Percentiles rank a stretch among this genome's conserved stretches.
phyloP scores from a whole-genome alignment of 2,329 filamentous ascomycete species.

The Dissoconium aciculare region DNA sequence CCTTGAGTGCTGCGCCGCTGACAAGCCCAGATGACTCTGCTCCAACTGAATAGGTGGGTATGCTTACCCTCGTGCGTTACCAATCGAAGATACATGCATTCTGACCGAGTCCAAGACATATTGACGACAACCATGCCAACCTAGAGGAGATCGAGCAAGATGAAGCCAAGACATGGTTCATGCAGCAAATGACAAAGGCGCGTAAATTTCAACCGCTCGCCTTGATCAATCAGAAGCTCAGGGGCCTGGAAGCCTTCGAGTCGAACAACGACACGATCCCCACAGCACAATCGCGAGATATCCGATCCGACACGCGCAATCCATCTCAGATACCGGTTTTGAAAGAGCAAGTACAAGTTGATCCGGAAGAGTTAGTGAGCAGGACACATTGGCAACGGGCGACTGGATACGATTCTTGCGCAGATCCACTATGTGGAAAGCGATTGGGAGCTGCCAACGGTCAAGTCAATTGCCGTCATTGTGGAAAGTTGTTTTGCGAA shows the following conservation, averaged over 20 bases:
- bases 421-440: conserved; percentile 74
- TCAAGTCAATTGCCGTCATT: conserved; percentile 83
- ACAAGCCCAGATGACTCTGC: conserved; percentile 56
- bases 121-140: conserved; percentile 83
- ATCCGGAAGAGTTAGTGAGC: conserved; percentile 83
- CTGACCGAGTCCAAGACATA: conserved; percentile 42
- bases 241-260: conserved; percentile 84
- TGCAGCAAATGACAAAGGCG: conserved; percentile 82
- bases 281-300: conserved; percentile 6
- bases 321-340: conserved; percentile 4
- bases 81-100: conserved; percentile 22
- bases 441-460: conserved; percentile 65
- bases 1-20: too few relatives aligned
- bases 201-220: conserved; percentile 87
- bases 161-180: conserved; percentile 94
- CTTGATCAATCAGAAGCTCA: conserved; percentile 82
- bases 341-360: conserved; percentile 25
- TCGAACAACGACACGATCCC: conserved; percentile 54
- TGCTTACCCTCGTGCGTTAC: conserved; percentile 3
- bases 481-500: conserved; percentile 86
- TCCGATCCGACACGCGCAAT: background rate
- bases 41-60: conserved; percentile 69
- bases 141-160: conserved; percentile 78
- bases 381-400: conserved; percentile 77
- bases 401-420: conserved; percentile 61